Evolutionary conservation across 306 rosid genomes (phyloP).

Genomic region (Comarum palustre): DNA sequence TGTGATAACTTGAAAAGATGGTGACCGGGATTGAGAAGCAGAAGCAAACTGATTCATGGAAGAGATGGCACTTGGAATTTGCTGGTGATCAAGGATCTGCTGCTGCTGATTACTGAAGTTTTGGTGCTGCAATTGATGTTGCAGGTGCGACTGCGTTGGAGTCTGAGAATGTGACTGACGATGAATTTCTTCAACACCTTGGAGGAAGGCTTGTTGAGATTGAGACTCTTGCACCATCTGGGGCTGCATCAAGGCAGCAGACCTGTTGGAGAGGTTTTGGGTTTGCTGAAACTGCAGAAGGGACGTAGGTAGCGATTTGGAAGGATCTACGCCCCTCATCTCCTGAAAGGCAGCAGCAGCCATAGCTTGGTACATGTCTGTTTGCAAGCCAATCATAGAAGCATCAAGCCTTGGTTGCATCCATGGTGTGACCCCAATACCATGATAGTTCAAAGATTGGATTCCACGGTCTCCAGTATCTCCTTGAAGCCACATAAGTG

Average conservation of each 20-base stretch:
- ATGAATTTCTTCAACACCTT: constrained; percentile 54
- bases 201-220: constrained; percentile 64
- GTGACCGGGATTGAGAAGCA: constrained; percentile 59
- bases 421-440: constrained; percentile 82
- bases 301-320: constrained; percentile 57
- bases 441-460: constrained; percentile 72
- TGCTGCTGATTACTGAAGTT: constrained; percentile 48
- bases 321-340: constrained; percentile 69
- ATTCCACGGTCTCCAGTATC: constrained; percentile 72
- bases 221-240: constrained; percentile 82
- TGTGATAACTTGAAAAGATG: constrained; percentile 58
- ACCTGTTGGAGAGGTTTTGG: constrained; percentile 57
- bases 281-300: constrained; percentile 79
- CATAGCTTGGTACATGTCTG: constrained; percentile 87
- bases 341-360: constrained; percentile 95
- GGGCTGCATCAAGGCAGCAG: constrained; percentile 64
- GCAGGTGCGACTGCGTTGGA: constrained; percentile 51
- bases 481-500: constrained; percentile 75
- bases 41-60: constrained; percentile 71
- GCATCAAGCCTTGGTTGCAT: constrained; percentile 86
- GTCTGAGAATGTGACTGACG: constrained; percentile 48
- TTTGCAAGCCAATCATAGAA: constrained; percentile 68
- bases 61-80: constrained; percentile 51
- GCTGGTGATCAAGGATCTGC: constrained; percentile 60
- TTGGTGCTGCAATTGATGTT: constrained; percentile 57